Conservation (phyloP, 805 yeast species). For the Candida krabiensis region DNA sequence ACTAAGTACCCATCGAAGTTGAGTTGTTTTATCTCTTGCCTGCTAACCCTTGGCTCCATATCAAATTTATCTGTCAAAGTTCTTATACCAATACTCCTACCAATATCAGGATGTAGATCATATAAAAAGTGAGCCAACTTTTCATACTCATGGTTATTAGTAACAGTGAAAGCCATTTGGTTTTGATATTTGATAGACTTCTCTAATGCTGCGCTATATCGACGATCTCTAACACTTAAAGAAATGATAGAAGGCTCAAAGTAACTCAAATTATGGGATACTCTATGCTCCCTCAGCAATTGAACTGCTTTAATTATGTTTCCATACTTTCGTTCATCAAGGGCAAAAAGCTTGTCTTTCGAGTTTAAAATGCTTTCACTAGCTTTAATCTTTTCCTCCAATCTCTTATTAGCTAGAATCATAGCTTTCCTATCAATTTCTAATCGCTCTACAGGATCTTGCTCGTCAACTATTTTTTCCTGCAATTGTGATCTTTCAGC, state of each 20-base stretch:
- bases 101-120: slow-evolving; percentile 30
- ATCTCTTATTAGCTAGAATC: slow-evolving; percentile 13
- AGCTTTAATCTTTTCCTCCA: slow-evolving; percentile 18
- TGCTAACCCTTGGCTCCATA: slow-evolving; percentile 10
- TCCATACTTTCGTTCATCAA: slow-evolving; percentile 36
- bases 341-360: slow-evolving; percentile 50
- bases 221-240: slow-evolving; percentile 50
- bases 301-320: slow-evolving; percentile 38
- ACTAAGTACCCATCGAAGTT: slow-evolving; percentile 83
- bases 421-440: slow-evolving; percentile 15
- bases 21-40: slow-evolving; percentile 31
- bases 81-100: slow-evolving; percentile 56
- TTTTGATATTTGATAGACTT: slow-evolving; percentile 54
- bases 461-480: slow-evolving; percentile 18
- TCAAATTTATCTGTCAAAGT: slow-evolving; percentile 29
- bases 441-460: slow-evolving; percentile 18
- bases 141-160: slow-evolving; percentile 48
- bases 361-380: slow-evolving; percentile 32
- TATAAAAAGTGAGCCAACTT: slow-evolving; percentile 43
- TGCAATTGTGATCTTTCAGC: slow-evolving; percentile 27
- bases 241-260: slow-evolving; percentile 76
- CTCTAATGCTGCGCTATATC: slow-evolving; percentile 57
- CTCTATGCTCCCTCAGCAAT: slow-evolving; percentile 39
- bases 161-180: slow-evolving; percentile 63
- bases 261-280: slow-evolving; percentile 38